phyloP scores from a whole-genome alignment of 1,284 basidiomycete species.

The Anthracocystis walkeri region DNA sequence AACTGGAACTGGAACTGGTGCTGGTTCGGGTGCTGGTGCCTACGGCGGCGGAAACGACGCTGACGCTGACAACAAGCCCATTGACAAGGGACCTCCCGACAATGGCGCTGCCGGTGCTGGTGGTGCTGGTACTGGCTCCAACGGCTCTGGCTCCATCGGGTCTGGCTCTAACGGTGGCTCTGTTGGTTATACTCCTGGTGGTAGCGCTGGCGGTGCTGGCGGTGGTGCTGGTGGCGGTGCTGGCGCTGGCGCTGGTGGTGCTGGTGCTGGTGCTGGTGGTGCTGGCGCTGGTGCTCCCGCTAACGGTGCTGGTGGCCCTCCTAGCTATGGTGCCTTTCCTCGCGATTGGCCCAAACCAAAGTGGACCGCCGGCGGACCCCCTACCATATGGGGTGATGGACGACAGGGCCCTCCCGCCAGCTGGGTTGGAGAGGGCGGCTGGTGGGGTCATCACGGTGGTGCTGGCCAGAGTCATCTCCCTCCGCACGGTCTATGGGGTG shows the following conservation, averaged over 20 bases:
- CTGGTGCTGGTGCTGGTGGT: slow-evolving; percentile 1
- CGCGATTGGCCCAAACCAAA: too few species aligned
- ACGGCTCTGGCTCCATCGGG: slow-evolving; percentile 12
- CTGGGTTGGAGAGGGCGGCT: too few species aligned
- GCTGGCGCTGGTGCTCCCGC: background rate
- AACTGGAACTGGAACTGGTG: slow-evolving; percentile 4
- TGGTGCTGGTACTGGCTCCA: slow-evolving; percentile 14
- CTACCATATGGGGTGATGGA: too few species aligned
- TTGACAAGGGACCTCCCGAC: slow-evolving; percentile 17
- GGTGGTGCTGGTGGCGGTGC: background rate
- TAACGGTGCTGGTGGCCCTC: background rate
- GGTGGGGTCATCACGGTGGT: too few species aligned
- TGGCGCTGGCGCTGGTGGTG: slow-evolving; percentile 1
- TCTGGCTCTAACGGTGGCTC: slow-evolving; percentile 11
- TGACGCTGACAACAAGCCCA: background rate
- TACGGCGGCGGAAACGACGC: background rate
- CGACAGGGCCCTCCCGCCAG: too few species aligned
- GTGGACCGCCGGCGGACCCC: too few species aligned
- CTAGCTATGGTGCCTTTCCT: background rate
- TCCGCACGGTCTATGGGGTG: background rate
- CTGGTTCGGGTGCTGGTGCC: background rate
- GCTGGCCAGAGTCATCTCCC: background rate
- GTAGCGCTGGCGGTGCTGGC: slow-evolving; percentile 9
- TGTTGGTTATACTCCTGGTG: slow-evolving; percentile 3
- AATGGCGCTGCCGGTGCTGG: slow-evolving; percentile 10